Base-by-base conservation (phyloP, 2,329 filamentous ascomycete species). In the Fusarium poae region DNA sequence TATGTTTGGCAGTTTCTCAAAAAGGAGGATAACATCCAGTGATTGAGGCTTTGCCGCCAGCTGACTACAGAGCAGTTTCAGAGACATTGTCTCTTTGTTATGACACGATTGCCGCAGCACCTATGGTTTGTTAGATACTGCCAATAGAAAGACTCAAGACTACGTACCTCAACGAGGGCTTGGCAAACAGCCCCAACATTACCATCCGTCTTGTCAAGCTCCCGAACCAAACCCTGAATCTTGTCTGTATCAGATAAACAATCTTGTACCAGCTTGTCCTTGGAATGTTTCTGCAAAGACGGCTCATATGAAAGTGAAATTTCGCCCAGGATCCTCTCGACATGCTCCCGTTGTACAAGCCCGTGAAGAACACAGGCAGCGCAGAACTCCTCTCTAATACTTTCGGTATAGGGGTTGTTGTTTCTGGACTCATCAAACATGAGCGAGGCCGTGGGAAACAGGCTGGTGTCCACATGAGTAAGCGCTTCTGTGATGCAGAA, bases 341-440 rank as follows among this genome's bases (percentile, higher is more conserved):
- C 92, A 50, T 91, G 92, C 34, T 88, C 85, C 68, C 94, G 89
- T 1, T 90, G 88, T 25, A 98, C 89, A n/a, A 99, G 83, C 1
- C 90, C 89, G 77, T 98, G 94, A 39, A 97, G 84, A 56, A 92
- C 93, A 76, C 96, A 99, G 1, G 95, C 90, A 68, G 97, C 96
- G 40, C 97, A 87, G 70, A 98, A 98, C 65, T 97, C 86, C 61
- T 88, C 86, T 18, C 86, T 82, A 12, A 88, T 85, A 42, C 83
- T 87, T 59, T 89, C 86, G 0, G 86, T 88, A 58, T 87, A 85
- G 0, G 84, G 84, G 59, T 85, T 87, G 61, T 82, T 85, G 62
- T 82, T 85, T 83, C 80, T 91, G 23, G 82, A 83, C 55, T 86
- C 84, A 58, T 87, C 84, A 71, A 88, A 88, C 84, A 89, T 87